These are phyloP conservation scores for Dictyostelium discoideum DNA, from an alignment of 78 protist genomes.

Conservation along the genomic window DNA sequence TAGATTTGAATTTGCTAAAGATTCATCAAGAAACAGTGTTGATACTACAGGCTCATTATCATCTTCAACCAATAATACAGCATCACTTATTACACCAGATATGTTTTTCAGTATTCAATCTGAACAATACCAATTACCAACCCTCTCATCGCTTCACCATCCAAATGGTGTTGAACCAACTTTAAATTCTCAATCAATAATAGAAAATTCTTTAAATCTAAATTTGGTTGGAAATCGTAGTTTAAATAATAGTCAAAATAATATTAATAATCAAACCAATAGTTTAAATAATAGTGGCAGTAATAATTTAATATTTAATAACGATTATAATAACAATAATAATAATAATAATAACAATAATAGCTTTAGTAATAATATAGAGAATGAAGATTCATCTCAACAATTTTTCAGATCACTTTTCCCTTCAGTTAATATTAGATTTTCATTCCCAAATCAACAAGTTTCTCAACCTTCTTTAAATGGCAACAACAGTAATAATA, in stretches of 20 bases:
- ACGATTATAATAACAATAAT: neutral
- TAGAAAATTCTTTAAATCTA: neutral
- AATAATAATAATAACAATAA: neutral
- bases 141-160: neutral
- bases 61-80: neutral
- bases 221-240: neutral
- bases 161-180: conserved; percentile 28
- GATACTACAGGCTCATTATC: neutral
- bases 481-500: neutral
- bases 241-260: neutral
- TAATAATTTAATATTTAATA: neutral
- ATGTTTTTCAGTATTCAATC: conserved; percentile 36
- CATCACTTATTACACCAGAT: conserved; percentile 44
- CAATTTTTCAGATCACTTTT: conserved; percentile 70
- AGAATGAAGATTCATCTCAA: conserved; percentile 47
- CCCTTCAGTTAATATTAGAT: conserved; percentile 71
- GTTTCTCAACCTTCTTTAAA: neutral
- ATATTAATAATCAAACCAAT: neutral
- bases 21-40: neutral
- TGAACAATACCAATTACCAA: conserved; percentile 14
- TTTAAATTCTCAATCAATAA: neutral
- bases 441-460: conserved; percentile 8
- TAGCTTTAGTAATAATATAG: neutral
- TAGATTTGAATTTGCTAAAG: conserved; percentile 72
- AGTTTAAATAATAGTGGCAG: neutral